Conservation (phyloP, 2,329 filamentous ascomycete species). For the Trichophyton verrucosum region DNA sequence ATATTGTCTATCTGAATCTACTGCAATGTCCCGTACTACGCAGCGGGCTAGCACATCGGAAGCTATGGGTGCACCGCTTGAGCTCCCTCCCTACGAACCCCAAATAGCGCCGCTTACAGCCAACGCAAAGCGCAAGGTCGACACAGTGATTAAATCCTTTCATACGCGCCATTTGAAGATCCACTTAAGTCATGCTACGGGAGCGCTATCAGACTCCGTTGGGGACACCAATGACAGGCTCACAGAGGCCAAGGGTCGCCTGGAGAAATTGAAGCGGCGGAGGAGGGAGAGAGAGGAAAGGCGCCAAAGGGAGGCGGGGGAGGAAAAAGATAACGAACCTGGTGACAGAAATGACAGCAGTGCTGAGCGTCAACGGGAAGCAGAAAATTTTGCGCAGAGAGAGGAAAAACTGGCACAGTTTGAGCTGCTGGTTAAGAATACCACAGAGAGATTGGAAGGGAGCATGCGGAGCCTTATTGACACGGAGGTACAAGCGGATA, state of each 20-base stretch:
- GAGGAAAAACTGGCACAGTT: slow-evolving; percentile 32
- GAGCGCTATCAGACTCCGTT: slow-evolving; percentile 38
- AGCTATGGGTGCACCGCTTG: slow-evolving; percentile 10
- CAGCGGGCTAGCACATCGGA: not conserved
- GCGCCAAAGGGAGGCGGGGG: not conserved
- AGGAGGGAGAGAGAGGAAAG: slow-evolving; percentile 10
- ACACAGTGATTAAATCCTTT: slow-evolving; percentile 31
- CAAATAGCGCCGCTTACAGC: slow-evolving; percentile 41
- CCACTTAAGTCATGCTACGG: slow-evolving; percentile 36
- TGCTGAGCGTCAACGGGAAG: slow-evolving; percentile 7
- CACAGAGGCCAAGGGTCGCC: slow-evolving; percentile 26
- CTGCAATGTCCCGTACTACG: not conserved
- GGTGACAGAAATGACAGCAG: not conserved
- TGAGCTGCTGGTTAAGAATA: slow-evolving; percentile 36
- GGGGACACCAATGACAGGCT: slow-evolving; percentile 46
- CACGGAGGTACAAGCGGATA: slow-evolving; percentile 36
- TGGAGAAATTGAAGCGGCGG: slow-evolving; percentile 26
- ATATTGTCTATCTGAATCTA: not conserved
- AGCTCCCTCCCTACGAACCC: slow-evolving; percentile 42
- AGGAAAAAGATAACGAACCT: not conserved
- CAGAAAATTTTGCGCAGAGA: slow-evolving; percentile 26
- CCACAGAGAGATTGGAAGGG: slow-evolving; percentile 46
- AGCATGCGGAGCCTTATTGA: slow-evolving; percentile 48
- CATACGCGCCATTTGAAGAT: slow-evolving; percentile 35
- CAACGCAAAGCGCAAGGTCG: slow-evolving; percentile 36